These are phyloP conservation scores for Magnolia sinica DNA, from an alignment of 164 flowering plant genomes.

Conservation along the genomic window DNA sequence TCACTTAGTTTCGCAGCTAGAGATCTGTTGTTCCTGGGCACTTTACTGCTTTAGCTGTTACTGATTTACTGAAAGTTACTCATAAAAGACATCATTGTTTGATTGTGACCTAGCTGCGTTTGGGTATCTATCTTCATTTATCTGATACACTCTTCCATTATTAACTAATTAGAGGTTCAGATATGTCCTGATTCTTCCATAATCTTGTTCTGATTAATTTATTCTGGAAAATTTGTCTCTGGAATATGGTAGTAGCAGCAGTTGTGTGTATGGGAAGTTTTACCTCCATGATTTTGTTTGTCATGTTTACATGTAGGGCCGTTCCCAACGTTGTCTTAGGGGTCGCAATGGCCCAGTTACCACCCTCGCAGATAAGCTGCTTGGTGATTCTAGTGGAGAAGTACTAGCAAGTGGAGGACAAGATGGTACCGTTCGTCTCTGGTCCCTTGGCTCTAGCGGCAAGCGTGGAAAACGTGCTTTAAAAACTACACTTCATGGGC, in stretches of 20 bases:
- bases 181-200: neutral
- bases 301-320: constrained; percentile 35
- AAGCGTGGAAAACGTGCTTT: constrained; percentile 63
- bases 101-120: neutral
- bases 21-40: too few relatives aligned
- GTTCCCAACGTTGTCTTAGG: constrained; percentile 42
- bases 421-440: constrained; percentile 71
- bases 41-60: neutral
- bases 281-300: neutral
- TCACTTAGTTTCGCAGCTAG: too few relatives aligned
- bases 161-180: neutral
- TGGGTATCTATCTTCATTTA: neutral
- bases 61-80: neutral
- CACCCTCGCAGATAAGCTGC: constrained; percentile 46
- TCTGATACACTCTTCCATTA: neutral
- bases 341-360: constrained; percentile 59
- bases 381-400: constrained; percentile 40
- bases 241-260: neutral
- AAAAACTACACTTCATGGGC: constrained; percentile 59
- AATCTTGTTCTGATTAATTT: neutral
- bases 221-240: too few relatives aligned
- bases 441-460: constrained; percentile 64
- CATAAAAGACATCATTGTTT: too few relatives aligned
- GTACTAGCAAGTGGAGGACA: constrained; percentile 71
- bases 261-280: neutral